phyloP scores from a whole-genome alignment of 2,329 filamentous ascomycete species.

The Neocucurbitaria cava region DNA sequence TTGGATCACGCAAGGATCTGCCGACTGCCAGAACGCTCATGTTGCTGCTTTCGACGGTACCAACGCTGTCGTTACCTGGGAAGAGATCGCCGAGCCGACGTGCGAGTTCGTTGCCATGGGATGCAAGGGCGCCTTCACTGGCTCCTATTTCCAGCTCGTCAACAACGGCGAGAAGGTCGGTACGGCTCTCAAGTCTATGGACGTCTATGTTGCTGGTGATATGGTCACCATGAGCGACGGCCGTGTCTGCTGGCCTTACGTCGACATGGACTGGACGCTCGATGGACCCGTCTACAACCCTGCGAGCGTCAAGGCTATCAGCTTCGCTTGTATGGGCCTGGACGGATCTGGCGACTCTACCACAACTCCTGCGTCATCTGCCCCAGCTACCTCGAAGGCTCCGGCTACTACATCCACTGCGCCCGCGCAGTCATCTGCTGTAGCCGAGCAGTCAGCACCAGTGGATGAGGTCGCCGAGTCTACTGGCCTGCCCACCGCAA shows the following conservation, averaged over 20 bases:
- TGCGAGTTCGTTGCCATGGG: constrained; percentile 67
- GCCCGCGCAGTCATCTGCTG: constrained; percentile 3
- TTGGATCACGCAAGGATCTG: constrained; percentile 63
- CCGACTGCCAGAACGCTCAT: constrained; percentile 66
- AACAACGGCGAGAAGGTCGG: constrained; percentile 62
- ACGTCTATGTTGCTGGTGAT: constrained; percentile 67
- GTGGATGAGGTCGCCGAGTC: constrained; percentile 7
- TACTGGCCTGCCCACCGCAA: constrained; percentile 3
- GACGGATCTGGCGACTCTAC: constrained; percentile 18
- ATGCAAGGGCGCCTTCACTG: constrained; percentile 65
- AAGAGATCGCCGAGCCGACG: constrained; percentile 63
- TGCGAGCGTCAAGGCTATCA: constrained; percentile 53
- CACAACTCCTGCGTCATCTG: constrained; percentile 3
- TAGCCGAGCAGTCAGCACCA: neutral
- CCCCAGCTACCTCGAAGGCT: constrained; percentile 11
- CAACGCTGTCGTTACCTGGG: constrained; percentile 66
- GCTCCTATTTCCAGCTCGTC: constrained; percentile 67
- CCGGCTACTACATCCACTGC: constrained; percentile 14
- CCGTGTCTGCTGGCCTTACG: constrained; percentile 68
- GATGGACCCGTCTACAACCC: constrained; percentile 50
- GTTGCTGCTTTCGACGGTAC: constrained; percentile 61
- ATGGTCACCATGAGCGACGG: constrained; percentile 67
- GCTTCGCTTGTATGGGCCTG: constrained; percentile 59
- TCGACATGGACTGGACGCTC: constrained; percentile 61
- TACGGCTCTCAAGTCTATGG: constrained; percentile 56